phyloP scores from a whole-genome alignment of 208 protist species.

The Angomonas ambiguus region DNA sequence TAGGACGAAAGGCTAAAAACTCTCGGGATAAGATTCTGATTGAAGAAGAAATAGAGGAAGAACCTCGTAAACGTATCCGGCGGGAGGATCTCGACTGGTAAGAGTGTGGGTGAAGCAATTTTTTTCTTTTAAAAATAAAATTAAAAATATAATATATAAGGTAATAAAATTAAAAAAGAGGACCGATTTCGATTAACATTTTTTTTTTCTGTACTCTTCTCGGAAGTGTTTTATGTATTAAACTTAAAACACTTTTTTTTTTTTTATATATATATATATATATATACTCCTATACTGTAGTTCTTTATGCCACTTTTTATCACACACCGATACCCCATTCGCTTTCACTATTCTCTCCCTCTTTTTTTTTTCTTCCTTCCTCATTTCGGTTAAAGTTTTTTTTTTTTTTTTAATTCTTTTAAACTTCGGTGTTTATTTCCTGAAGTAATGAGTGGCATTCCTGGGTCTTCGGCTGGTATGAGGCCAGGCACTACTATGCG shows the following conservation, averaged over 20 bases:
- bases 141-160: constrained; percentile 15
- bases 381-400: background rate
- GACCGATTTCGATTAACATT: background rate
- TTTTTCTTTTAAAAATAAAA: constrained; percentile 12
- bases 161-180: constrained; percentile 11
- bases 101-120: constrained; percentile 10
- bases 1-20: constrained; percentile 16
- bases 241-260: constrained; percentile 14
- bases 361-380: background rate
- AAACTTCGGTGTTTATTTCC: constrained; percentile 10
- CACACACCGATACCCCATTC: background rate
- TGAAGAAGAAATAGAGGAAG: constrained; percentile 83
- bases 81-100: constrained; percentile 81
- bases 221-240: constrained; percentile 8
- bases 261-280: constrained; percentile 6
- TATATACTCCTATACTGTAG: too few species aligned
- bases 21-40: constrained; percentile 69
- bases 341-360: background rate
- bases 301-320: too few species aligned
- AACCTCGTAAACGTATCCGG: constrained; percentile 42
- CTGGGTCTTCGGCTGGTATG: constrained; percentile 33
- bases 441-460: constrained; percentile 9
- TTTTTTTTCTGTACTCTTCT: constrained; percentile 1
- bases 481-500: constrained; percentile 72
- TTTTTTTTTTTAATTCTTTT: background rate